These are phyloP conservation scores for Malus hybrid DNA, from an alignment of 331 rosid species.

Conservation along the genomic window DNA sequence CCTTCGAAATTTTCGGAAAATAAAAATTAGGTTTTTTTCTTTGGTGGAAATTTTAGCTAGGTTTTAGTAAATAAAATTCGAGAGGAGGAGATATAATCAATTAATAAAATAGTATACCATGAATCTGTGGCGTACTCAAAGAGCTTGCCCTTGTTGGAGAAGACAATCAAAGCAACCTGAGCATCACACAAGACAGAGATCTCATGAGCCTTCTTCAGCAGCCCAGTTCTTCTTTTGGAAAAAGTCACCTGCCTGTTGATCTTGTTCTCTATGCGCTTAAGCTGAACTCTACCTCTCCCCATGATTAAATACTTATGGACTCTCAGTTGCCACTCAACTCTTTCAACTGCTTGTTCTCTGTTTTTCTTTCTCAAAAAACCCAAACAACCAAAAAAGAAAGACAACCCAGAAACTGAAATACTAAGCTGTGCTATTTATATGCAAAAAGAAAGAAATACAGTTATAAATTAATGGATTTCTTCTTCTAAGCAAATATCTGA, in stretches of 20 bases:
- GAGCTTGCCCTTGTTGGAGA: slow-evolving; percentile 79
- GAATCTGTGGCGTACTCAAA: slow-evolving; percentile 79
- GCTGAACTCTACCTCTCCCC: slow-evolving; percentile 91
- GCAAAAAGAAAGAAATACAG: background rate
- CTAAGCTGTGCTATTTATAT: background rate
- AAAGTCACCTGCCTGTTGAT: slow-evolving; percentile 82
- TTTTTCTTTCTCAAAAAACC: slow-evolving; percentile 6
- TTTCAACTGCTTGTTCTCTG: slow-evolving; percentile 12
- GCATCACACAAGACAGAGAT: slow-evolving; percentile 93
- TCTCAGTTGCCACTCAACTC: background rate
- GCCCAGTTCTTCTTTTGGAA: slow-evolving; percentile 77
- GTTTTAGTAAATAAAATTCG: too few species aligned
- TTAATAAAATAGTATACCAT: slow-evolving; percentile 31
- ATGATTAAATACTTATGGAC: slow-evolving; percentile 6
- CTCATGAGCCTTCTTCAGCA: slow-evolving; percentile 79
- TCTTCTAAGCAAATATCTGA: slow-evolving; percentile 15
- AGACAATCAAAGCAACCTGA: slow-evolving; percentile 81
- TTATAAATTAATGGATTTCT: background rate
- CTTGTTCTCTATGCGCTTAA: slow-evolving; percentile 84
- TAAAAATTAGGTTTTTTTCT: too few species aligned
- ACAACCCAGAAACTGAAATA: background rate
- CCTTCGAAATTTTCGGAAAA: too few species aligned
- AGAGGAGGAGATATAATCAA: too few species aligned
- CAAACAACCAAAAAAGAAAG: slow-evolving; percentile 1
- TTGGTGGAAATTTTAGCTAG: too few species aligned